A percentile compares a stretch with the other conserved stretches of the same genome.
These are phyloP conservation scores for Emiliania huxleyi DNA, from an alignment of 78 protist species.

Conservation along the genomic window DNA sequence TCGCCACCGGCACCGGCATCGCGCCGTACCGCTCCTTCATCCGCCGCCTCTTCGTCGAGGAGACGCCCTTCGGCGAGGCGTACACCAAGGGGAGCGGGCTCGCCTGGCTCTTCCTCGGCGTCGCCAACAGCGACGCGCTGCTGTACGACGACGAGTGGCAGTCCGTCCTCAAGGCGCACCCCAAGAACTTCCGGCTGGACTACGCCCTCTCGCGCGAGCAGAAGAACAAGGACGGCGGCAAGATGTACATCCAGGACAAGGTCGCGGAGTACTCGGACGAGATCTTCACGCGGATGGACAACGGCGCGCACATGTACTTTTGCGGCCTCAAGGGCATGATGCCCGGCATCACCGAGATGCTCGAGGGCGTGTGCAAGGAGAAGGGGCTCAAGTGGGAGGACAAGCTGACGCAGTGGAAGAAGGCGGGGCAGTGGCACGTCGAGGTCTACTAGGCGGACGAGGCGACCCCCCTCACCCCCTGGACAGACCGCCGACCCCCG, in stretches of 20 bases:
- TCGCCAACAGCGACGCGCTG: slow-evolving; percentile 47
- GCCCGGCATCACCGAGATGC: slow-evolving; percentile 44
- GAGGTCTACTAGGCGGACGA: slow-evolving; percentile 44
- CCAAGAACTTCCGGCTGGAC: slow-evolving; percentile 34
- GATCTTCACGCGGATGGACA: slow-evolving; percentile 37
- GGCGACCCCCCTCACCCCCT: no score
- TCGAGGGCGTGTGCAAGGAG: neutral
- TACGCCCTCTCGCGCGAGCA: slow-evolving; percentile 46
- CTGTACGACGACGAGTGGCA: slow-evolving; percentile 51
- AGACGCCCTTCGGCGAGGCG: slow-evolving; percentile 1
- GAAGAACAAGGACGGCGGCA: slow-evolving; percentile 40
- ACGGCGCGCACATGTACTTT: slow-evolving; percentile 57
- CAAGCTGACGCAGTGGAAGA: slow-evolving; percentile 24
- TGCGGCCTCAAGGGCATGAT: slow-evolving; percentile 63
- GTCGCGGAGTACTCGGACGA: slow-evolving; percentile 41
- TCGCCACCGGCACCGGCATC: slow-evolving; percentile 58
- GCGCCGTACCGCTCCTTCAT: slow-evolving; percentile 58
- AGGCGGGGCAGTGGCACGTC: slow-evolving; percentile 49
- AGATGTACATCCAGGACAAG: slow-evolving; percentile 56
- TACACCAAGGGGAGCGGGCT: slow-evolving; percentile 32
- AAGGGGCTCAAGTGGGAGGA: slow-evolving; percentile 41
- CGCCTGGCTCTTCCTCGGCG: slow-evolving; percentile 60
- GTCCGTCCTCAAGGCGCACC: neutral
- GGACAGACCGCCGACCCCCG: no score
- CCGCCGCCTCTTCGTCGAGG: slow-evolving; percentile 59